Conservation (phyloP, 2,329 filamentous ascomycete species). For the Fusarium pseudonygamai region DNA sequence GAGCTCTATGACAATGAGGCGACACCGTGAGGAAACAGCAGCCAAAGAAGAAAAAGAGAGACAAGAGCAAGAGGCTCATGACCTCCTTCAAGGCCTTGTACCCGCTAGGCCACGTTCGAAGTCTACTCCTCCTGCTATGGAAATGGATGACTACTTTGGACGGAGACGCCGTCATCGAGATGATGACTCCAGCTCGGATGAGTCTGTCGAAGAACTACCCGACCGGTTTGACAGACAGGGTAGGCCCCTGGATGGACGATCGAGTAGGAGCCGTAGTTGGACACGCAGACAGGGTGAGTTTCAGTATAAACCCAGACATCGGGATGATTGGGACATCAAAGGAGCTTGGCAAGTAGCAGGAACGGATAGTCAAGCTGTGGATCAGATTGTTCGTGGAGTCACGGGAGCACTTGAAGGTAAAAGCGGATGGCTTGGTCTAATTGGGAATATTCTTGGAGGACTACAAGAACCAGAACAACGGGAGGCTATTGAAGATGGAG, state of each 20-base stretch:
- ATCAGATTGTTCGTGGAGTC: constrained; percentile 44
- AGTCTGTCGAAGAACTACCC: constrained; percentile 56
- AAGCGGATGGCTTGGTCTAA: constrained; percentile 44
- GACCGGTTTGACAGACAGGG: constrained; percentile 59
- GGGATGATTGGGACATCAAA: constrained; percentile 49
- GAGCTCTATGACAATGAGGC: constrained; percentile 56
- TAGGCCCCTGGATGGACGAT: constrained; percentile 48
- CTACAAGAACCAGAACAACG: constrained; percentile 17
- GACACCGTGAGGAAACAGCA: constrained; percentile 49
- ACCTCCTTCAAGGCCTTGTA: constrained; percentile 32
- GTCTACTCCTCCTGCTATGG: constrained; percentile 42
- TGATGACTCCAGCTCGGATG: constrained; percentile 41
- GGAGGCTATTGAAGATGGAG: constrained; percentile 27
- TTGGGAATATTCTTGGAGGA: constrained; percentile 46
- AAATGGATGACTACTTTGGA: constrained; percentile 41
- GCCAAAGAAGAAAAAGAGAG: constrained; percentile 35
- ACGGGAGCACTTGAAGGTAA: constrained; percentile 45
- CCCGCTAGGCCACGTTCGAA: constrained; percentile 23
- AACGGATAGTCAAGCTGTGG: constrained; percentile 54
- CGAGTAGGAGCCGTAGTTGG: constrained; percentile 38
- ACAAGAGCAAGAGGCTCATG: constrained; percentile 27
- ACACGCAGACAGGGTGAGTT: constrained; percentile 56
- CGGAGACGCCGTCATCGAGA: constrained; percentile 34
- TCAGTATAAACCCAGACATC: constrained; percentile 47
- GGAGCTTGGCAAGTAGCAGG: constrained; percentile 58